Conservation (phyloP, 2,329 filamentous ascomycete species). For the Sphaerulina musiva region DNA sequence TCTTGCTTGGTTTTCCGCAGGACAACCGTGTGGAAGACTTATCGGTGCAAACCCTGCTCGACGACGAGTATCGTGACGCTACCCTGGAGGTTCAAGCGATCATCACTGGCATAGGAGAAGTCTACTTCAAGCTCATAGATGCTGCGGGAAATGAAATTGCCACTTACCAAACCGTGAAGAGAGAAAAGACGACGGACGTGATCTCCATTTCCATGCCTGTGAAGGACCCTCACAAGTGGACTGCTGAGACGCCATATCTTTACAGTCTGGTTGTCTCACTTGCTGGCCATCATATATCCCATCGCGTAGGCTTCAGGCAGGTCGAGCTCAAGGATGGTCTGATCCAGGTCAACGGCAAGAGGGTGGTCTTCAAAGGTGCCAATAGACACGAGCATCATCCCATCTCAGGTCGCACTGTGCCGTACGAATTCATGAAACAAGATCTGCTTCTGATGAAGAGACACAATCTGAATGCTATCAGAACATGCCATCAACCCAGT, state of each 20-base stretch:
- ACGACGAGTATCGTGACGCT: constrained; percentile 47
- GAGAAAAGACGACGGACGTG: constrained; percentile 18
- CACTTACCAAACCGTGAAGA: constrained; percentile 2
- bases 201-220: constrained; percentile 41
- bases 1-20: constrained; percentile 51
- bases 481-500: constrained; percentile 63
- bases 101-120: constrained; percentile 35
- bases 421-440: constrained; percentile 53
- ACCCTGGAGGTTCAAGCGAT: constrained; percentile 35
- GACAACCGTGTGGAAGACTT: constrained; percentile 51
- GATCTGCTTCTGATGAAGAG: constrained; percentile 63
- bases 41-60: constrained; percentile 50
- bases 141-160: constrained; percentile 33
- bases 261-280: constrained; percentile 49
- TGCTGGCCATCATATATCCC: constrained; percentile 42
- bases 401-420: constrained; percentile 55
- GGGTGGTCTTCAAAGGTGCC: constrained; percentile 56
- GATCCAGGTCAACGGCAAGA: constrained; percentile 56
- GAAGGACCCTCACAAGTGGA: constrained; percentile 57
- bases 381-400: constrained; percentile 69
- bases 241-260: constrained; percentile 58
- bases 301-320: constrained; percentile 57
- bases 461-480: constrained; percentile 65
- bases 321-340: constrained; percentile 57
- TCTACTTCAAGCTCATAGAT: constrained; percentile 39